These are phyloP conservation scores for Hypoxylon sp. DNA, from an alignment of 2,329 filamentous ascomycete species.

Conservation along the genomic window DNA sequence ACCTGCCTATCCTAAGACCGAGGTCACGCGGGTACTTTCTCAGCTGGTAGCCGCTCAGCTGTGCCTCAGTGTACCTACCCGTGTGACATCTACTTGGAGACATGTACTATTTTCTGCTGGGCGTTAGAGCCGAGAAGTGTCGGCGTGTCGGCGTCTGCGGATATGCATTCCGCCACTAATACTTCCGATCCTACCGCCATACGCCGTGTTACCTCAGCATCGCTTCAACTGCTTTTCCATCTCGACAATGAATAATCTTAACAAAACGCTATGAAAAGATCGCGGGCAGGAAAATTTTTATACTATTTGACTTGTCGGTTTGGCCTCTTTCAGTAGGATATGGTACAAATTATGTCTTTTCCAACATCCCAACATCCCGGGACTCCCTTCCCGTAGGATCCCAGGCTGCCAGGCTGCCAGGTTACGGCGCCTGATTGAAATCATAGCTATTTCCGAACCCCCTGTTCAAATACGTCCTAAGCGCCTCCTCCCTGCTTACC, in stretches of 20 bases:
- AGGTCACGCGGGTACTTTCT: constrained; percentile 8
- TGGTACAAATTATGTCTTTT: neutral
- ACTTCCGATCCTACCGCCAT: neutral
- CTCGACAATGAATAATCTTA: neutral
- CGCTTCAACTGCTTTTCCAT: neutral
- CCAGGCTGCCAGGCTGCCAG: too few species aligned
- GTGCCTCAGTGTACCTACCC: neutral
- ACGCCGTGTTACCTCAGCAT: neutral
- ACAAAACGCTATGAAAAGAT: neutral
- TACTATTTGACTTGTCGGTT: neutral
- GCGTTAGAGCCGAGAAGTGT: neutral
- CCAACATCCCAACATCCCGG: neutral
- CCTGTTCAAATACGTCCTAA: constrained; percentile 66
- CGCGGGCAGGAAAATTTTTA: neutral
- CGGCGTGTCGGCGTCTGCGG: neutral
- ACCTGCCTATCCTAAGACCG: constrained; percentile 18
- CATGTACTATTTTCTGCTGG: neutral
- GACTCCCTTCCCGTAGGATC: neutral
- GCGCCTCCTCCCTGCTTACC: constrained; percentile 59
- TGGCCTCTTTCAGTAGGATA: neutral
- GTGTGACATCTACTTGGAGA: neutral
- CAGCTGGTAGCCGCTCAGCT: constrained; percentile 2
- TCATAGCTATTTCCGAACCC: constrained; percentile 75
- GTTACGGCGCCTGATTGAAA: constrained; percentile 64
- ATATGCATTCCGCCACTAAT: neutral